These are phyloP conservation scores for Russula foetens DNA, from an alignment of 768 basidiomycete genomes.

Conservation along the genomic window DNA sequence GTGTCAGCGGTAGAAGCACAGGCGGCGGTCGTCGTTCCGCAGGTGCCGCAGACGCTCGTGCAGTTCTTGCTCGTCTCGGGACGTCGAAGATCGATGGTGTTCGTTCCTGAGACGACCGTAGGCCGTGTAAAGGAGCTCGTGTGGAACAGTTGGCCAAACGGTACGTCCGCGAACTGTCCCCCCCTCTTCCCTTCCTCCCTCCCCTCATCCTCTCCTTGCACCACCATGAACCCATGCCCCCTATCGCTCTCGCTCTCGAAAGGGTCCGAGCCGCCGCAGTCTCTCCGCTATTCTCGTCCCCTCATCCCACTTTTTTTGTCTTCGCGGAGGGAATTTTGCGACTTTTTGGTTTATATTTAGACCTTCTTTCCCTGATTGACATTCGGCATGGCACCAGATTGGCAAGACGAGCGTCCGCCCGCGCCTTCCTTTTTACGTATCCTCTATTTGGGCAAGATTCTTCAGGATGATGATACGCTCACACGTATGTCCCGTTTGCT, in stretches of 20 bases:
- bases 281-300: neutral
- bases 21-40: conserved; percentile 34
- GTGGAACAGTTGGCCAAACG: conserved; percentile 76
- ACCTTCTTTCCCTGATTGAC: neutral
- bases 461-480: conserved; percentile 80
- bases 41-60: conserved; percentile 53
- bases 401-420: conserved; percentile 72
- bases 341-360: conserved; percentile 7
- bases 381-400: conserved; percentile 39
- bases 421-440: conserved; percentile 71
- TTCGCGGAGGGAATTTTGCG: neutral
- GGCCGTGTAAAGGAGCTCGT: conserved; percentile 77
- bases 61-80: conserved; percentile 72
- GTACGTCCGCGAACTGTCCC: conserved; percentile 31
- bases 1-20: neutral
- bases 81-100: conserved; percentile 57
- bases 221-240: neutral
- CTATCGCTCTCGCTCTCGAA: neutral
- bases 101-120: conserved; percentile 66
- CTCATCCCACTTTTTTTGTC: neutral
- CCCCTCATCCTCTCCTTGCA: neutral
- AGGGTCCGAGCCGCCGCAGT: neutral
- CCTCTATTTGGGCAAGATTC: conserved; percentile 66
- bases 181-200: neutral
- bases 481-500: conserved; percentile 39